Evolutionary conservation across 192 early-diverging fungal species (phyloP).

Genomic region (Kickxella alabastrina): DNA sequence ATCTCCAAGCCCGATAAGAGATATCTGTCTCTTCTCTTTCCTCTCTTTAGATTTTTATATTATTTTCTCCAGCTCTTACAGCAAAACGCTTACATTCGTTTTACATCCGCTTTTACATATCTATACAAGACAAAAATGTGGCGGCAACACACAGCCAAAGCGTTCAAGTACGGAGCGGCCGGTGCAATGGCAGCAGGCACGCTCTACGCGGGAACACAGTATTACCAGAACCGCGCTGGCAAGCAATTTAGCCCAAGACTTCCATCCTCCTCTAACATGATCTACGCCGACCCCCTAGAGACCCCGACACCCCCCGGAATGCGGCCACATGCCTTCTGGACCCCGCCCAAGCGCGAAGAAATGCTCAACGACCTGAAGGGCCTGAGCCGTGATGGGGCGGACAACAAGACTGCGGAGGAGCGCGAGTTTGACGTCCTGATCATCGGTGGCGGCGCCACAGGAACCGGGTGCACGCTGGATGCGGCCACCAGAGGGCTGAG

Average conservation of each 20-base stretch:
- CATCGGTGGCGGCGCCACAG: conserved; percentile 95
- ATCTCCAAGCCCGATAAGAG: too few relatives aligned
- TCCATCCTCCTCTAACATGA: too few relatives aligned
- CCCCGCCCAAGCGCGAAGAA: conserved; percentile 66
- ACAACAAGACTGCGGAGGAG: conserved; percentile 37
- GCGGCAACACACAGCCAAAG: conserved; percentile 38
- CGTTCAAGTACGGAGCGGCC: conserved; percentile 27
- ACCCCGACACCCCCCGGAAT: conserved; percentile 27
- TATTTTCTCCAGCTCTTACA: too few relatives aligned
- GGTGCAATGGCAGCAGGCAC: conserved; percentile 17
- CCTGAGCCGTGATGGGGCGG: conserved; percentile 27
- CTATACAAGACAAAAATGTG: conserved; percentile 28
- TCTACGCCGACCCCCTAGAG: conserved; percentile 40
- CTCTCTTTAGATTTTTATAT: too few relatives aligned
- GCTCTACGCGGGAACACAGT: too few relatives aligned
- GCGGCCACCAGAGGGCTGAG: conserved; percentile 88
- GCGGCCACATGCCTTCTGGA: conserved; percentile 68
- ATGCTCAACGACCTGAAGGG: conserved; percentile 68
- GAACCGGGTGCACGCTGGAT: conserved; percentile 86
- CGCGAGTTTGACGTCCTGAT: conserved; percentile 80
- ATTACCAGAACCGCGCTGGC: conserved; percentile 14
- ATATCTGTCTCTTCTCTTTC: too few relatives aligned
- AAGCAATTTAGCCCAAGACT: too few relatives aligned
- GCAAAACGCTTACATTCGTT: too few relatives aligned
- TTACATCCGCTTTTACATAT: neutral